Evolutionary conservation across 768 basidiomycete species (phyloP).

Genomic region (Gloeostereum incarnatum): DNA sequence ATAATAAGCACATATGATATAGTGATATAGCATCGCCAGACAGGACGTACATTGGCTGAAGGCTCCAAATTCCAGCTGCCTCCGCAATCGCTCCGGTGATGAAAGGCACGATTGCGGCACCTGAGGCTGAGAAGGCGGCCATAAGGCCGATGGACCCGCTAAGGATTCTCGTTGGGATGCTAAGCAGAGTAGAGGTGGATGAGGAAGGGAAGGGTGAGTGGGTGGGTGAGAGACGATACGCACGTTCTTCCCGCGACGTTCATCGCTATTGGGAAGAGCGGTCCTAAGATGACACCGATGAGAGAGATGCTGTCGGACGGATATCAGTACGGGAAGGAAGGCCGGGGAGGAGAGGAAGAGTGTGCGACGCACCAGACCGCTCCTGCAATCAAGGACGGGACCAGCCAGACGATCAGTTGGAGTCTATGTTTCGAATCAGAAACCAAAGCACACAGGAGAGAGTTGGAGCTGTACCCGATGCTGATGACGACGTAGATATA

Average conservation of each 20-base stretch:
- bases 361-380: too few species aligned
- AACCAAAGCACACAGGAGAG: neutral
- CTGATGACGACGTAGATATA: slow-evolving; percentile 25
- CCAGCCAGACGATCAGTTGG: slow-evolving; percentile 29
- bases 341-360: too few species aligned
- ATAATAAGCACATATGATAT: neutral
- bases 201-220: slow-evolving; percentile 16
- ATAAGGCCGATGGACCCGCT: slow-evolving; percentile 10
- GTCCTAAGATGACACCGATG: slow-evolving; percentile 28
- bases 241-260: neutral
- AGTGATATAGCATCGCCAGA: too few species aligned
- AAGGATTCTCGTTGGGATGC: slow-evolving; percentile 5
- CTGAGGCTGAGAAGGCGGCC: slow-evolving; percentile 15
- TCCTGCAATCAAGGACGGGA: slow-evolving; percentile 22
- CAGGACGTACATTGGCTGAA: slow-evolving; percentile 18
- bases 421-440: slow-evolving; percentile 16
- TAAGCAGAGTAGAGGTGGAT: slow-evolving; percentile 10
- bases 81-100: slow-evolving; percentile 16
- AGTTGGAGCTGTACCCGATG: slow-evolving; percentile 19
- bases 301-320: too few species aligned
- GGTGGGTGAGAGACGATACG: slow-evolving; percentile 11
- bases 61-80: slow-evolving; percentile 13
- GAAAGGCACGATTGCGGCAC: slow-evolving; percentile 18
- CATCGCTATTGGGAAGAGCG: slow-evolving; percentile 24
- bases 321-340: too few species aligned